Base-by-base conservation (phyloP, 805 yeast species). In the Starmera amethionina region DNA sequence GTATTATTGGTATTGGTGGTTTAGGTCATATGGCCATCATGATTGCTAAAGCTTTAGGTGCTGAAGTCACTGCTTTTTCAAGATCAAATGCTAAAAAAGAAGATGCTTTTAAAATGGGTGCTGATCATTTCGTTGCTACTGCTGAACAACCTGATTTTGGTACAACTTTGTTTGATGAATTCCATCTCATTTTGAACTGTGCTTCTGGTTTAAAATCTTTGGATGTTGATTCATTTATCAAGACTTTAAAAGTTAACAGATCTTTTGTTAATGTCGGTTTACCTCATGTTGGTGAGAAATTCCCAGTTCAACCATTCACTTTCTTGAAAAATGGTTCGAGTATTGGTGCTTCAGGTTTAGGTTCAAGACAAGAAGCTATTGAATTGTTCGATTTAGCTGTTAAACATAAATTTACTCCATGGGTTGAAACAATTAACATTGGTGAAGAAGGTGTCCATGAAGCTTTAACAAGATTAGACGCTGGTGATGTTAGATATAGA, bases 381-480 rank as follows among this genome's bases (percentile, higher is more conserved):
- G 82, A 79, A 47, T 72, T 84, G 77, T 67, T 84, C 49, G 64
- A 76, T 35, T 55, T 83, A 46, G 83, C 88, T 16, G 75, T 73
- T 16, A 68, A 77, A 49, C 67, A 78, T 49, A 60, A 67, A 34
- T 66, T 82, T 52, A 67, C 63, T 42, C 77, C 85, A 18, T 78
- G 83, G 81, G 68, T 73, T 39, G 86, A 81, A 61, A 64, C 67
- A 25, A 62, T 81, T 38, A 73, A 75, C 25, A 68, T 79, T 47
- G 59, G 64, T 40, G 78, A 67, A 47, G 72, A 62, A 35, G 73
- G 72, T 50, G 75, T 76, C 38, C 64, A 69, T 31, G 63, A 69
- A 48, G 84, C 77, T 3, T 68, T 80, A 56, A 68, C 69, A 34
- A 72, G 75, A 55, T 66, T 75, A 41, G 68, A 70, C 42, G 45